Conservation (phyloP, 164 flowering plant genomes). For the Sextonia rubra region DNA sequence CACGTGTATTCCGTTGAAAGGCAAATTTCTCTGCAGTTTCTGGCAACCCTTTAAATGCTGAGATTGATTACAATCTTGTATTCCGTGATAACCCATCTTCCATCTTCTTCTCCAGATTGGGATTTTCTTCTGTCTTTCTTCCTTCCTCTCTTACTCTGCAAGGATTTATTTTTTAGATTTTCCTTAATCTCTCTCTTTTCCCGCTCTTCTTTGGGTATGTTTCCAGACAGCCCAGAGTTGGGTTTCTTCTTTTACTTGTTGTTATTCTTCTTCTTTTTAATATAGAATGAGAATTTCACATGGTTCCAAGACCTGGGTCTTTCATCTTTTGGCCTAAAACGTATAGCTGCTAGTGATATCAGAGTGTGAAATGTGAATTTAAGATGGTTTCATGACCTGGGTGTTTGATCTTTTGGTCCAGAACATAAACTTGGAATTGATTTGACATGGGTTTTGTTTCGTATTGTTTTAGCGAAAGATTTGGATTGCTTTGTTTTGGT, state of each 20-base stretch:
- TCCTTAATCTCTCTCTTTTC: too few species aligned
- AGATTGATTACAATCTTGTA: slow-evolving; percentile 4
- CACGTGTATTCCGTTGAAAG: slow-evolving; percentile 45
- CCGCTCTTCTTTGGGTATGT: slow-evolving; percentile 1
- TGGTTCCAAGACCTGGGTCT: slow-evolving; percentile 25
- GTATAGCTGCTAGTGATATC: neutral
- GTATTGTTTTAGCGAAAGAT: neutral
- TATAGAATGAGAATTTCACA: slow-evolving; percentile 12
- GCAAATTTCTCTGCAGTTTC: slow-evolving; percentile 35
- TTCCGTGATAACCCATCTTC: slow-evolving; percentile 24
- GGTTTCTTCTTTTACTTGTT: slow-evolving; percentile 10
- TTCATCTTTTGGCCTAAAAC: neutral
- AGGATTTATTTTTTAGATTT: neutral
- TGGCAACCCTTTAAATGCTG: slow-evolving; percentile 12
- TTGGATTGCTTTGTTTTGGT: neutral
- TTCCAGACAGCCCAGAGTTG: slow-evolving; percentile 11
- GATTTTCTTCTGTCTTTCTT: slow-evolving; percentile 3
- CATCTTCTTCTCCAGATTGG: slow-evolving; percentile 14
- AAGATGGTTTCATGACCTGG: neutral
- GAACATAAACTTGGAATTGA: neutral
- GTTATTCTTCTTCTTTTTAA: neutral
- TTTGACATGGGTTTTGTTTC: neutral
- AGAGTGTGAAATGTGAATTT: neutral
- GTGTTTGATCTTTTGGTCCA: neutral
- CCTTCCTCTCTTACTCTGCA: neutral